These are phyloP conservation scores for Silene latifolia DNA, from an alignment of 148 eudicot genomes.

Conservation along the genomic window DNA sequence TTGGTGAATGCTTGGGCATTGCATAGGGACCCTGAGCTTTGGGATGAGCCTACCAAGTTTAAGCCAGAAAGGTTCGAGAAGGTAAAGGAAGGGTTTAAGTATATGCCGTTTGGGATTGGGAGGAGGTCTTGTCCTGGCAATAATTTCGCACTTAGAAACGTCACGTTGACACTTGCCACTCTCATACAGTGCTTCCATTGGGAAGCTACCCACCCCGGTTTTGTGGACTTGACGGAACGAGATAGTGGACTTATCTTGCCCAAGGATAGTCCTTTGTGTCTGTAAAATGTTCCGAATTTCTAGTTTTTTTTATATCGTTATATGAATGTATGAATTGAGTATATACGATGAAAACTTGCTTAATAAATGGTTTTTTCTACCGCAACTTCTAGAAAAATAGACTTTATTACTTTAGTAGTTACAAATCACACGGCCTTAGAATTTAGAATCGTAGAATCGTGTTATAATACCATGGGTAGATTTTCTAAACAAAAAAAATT, in stretches of 20 bases:
- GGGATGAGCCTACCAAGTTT: conserved; percentile 28
- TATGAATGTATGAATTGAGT: no score
- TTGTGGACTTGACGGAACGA: conserved; percentile 19
- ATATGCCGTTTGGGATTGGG: conserved; percentile 34
- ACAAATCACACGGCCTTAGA: no score
- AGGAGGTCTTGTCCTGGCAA: conserved; percentile 31
- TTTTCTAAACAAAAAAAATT: no score
- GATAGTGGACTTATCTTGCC: conserved; percentile 1
- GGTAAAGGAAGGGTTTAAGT: conserved; percentile 25
- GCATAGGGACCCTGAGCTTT: conserved; percentile 22
- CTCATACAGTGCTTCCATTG: conserved; percentile 33
- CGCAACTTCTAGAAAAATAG: no score
- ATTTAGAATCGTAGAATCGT: no score
- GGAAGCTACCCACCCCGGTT: conserved; percentile 11
- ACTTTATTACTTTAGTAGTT: no score
- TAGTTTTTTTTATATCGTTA: no score
- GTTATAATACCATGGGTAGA: no score
- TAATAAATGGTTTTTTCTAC: no score
- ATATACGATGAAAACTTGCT: no score
- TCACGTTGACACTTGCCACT: conserved; percentile 22
- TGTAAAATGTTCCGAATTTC: no score
- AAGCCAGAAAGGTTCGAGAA: conserved; percentile 31
- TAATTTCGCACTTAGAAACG: conserved; percentile 26
- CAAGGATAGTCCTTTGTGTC: conserved; percentile 23
- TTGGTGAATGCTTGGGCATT: conserved; percentile 33